Base-by-base conservation (phyloP, 176 grass and related monocot genomes). In the Oryza meyeriana region DNA sequence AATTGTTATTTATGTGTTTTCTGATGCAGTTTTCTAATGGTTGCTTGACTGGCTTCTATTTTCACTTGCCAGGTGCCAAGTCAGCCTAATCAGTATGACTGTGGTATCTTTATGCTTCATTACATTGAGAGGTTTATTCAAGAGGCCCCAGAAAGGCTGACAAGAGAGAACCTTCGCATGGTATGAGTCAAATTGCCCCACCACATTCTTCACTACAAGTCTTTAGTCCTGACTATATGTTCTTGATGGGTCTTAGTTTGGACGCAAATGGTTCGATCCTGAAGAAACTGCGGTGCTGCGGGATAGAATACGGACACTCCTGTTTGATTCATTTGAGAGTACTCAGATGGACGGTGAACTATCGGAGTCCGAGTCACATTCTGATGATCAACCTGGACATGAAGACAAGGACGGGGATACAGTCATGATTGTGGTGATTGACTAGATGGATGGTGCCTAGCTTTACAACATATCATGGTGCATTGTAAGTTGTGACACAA, bases 81-180 rank as follows among this genome's bases (percentile, higher is more conserved):
- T 33, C 91, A 90, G 79, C 48, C 30, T 44, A 94, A 90, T 38
- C 65, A 77, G 1, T 90, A 81, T 81, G 88, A 90, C 25, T 94
- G 81, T 41, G 88, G 91, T 48, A 72, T 88, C 55, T 90, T 90
- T 64, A 87, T 94, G 83, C 79, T 90, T 31, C 77, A 88, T 61
- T 94, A 88, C 76, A 88, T 90, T 28, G 85, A 94, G 1, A 81
- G 25, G 58, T 94, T 94, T 78, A 94, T 90, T 34, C 64, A 65
- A 77, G 88, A 94, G 58, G 88, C 79, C 35, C 85, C 85, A 66
- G 32, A 86, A 35, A 81, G 86, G 66, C 34, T 69, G 58, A 90
- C 70, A 83, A 69, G 41, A 69, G 69, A 80, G 41, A 59, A 71
- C 2, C 75, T 81, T 79, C 34, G 25, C 65, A 90, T 83, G 92